Evolutionary conservation across 2,329 filamentous ascomycete genomes (phyloP).

Genomic region (Penicillium sp.): DNA sequence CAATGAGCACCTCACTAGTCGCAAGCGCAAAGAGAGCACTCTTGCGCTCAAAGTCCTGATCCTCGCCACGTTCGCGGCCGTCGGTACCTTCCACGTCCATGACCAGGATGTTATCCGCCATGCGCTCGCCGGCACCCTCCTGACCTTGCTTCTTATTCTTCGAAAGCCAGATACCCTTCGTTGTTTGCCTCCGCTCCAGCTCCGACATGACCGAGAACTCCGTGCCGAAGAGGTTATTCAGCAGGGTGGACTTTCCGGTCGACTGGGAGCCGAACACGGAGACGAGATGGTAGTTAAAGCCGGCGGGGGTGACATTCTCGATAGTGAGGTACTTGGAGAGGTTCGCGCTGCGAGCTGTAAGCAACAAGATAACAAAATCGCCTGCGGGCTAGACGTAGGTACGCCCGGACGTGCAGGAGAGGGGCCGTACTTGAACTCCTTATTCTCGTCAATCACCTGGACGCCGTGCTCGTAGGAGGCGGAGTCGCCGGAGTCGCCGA

Average conservation of each 20-base stretch:
- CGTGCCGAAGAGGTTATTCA: constrained; percentile 94
- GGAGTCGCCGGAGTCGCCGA: constrained; percentile 38
- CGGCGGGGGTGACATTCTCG: constrained; percentile 77
- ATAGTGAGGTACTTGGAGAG: constrained; percentile 77
- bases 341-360: constrained; percentile 56
- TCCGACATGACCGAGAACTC: constrained; percentile 98
- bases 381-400: not conserved
- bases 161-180: constrained; percentile 99
- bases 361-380: not conserved
- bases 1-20: constrained; percentile 94
- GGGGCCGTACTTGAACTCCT: constrained; percentile 82
- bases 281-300: constrained; percentile 99
- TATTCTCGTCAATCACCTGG: constrained; percentile 94
- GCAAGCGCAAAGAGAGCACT: constrained; percentile 95
- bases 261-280: constrained; percentile 99
- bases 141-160: constrained; percentile 74
- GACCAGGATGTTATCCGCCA: constrained; percentile 97
- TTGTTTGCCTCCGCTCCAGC: constrained; percentile 88
- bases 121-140: constrained; percentile 47
- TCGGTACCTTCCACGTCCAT: constrained; percentile 99
- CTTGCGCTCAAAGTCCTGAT: constrained; percentile 98
- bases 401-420: not conserved
- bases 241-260: constrained; percentile 93
- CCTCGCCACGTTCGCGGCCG: constrained; percentile 90
- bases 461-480: constrained; percentile 80